These are phyloP conservation scores for Berberis vulgaris DNA, from an alignment of 164 flowering plant species.

Conservation along the genomic window DNA sequence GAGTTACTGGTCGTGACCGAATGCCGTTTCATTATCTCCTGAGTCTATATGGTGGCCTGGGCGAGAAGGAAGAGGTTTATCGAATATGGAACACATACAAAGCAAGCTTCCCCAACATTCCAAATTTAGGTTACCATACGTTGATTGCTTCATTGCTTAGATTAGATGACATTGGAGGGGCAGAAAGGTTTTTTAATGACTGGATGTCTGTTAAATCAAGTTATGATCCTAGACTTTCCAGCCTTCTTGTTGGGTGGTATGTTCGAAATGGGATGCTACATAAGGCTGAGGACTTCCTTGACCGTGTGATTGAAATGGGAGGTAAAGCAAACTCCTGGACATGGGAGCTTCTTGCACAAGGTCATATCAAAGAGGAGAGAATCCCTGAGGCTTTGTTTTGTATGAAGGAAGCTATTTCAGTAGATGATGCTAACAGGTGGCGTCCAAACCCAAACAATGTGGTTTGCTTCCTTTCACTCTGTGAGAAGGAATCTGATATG, in stretches of 20 bases:
- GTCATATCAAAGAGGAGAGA: slow-evolving; percentile 36
- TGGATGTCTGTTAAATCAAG: slow-evolving; percentile 50
- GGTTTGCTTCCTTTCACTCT: slow-evolving; percentile 15
- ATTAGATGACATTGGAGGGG: slow-evolving; percentile 59
- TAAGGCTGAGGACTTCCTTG: slow-evolving; percentile 46
- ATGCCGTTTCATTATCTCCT: slow-evolving; percentile 72
- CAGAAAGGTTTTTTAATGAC: slow-evolving; percentile 57
- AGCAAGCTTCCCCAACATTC: slow-evolving; percentile 48
- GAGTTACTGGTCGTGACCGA: slow-evolving; percentile 59
- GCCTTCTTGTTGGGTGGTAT: slow-evolving; percentile 56
- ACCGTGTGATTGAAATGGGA: slow-evolving; percentile 47
- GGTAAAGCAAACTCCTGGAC: slow-evolving; percentile 59
- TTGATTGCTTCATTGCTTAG: slow-evolving; percentile 55
- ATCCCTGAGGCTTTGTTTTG: slow-evolving; percentile 59
- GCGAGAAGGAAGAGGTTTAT: slow-evolving; percentile 59
- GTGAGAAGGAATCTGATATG: slow-evolving; percentile 16
- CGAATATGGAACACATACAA: slow-evolving; percentile 71
- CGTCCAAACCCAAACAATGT: slow-evolving; percentile 46
- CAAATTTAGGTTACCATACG: slow-evolving; percentile 67
- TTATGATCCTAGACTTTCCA: slow-evolving; percentile 64
- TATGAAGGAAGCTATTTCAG: slow-evolving; percentile 44
- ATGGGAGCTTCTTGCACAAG: slow-evolving; percentile 75
- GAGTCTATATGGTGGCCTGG: slow-evolving; percentile 59
- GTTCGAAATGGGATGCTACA: slow-evolving; percentile 43
- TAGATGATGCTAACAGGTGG: slow-evolving; percentile 44